These are phyloP conservation scores for Blastobotrys parvus DNA, from an alignment of 805 yeast genomes.

Conservation along the genomic window DNA sequence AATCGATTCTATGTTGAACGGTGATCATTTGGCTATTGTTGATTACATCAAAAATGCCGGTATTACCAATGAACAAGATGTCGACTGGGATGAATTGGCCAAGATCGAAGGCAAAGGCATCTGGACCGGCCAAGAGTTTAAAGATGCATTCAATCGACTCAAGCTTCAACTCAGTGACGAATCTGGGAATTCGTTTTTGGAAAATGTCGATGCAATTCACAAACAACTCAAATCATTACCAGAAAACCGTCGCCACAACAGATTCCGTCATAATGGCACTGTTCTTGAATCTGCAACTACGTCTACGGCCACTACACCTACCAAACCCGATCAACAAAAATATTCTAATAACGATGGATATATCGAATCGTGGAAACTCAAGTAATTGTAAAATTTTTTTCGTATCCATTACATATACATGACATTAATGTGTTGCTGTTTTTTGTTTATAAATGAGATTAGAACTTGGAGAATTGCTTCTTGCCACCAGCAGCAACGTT, in stretches of 20 bases:
- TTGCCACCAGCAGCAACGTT: conserved; percentile 78
- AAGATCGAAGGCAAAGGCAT: conserved; percentile 34
- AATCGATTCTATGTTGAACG: conserved; percentile 35
- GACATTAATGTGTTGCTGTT: not conserved
- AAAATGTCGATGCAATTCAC: conserved; percentile 18
- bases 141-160: conserved; percentile 53
- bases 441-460: no score
- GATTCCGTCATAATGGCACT: not conserved
- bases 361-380: conserved; percentile 7
- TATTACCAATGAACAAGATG: conserved; percentile 30
- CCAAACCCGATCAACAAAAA: not conserved
- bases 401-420: not conserved
- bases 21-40: conserved; percentile 45
- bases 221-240: not conserved
- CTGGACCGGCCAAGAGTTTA: conserved; percentile 58
- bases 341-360: conserved; percentile 2
- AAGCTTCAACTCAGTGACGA: conserved; percentile 42
- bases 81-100: conserved; percentile 51
- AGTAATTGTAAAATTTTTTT: not conserved
- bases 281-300: not conserved
- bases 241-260: not conserved
- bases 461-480: conserved; percentile 97
- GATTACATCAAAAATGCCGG: conserved; percentile 38
- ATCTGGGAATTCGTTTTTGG: conserved; percentile 32
- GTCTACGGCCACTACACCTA: not conserved